Percentiles rank a stretch among this genome's conserved stretches.
Evolutionary conservation across 2,329 filamentous ascomycete genomes (phyloP).

Genomic region (Fulvia fulva): DNA sequence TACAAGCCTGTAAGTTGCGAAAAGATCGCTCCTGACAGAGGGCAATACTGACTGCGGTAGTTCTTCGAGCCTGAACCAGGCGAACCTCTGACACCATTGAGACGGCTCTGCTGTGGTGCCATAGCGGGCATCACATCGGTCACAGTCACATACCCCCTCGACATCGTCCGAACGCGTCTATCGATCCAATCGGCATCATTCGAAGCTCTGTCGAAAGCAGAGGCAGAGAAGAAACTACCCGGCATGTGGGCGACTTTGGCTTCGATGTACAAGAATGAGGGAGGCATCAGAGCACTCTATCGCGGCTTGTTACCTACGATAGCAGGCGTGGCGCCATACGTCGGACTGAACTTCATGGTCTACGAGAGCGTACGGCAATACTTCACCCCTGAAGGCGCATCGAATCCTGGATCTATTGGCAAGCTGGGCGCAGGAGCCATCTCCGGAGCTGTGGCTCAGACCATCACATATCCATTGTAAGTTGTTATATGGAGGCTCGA

Average conservation of each 20-base stretch:
- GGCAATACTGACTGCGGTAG: slow-evolving; percentile 33
- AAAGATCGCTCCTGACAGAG: too few relatives aligned
- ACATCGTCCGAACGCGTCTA: slow-evolving; percentile 91
- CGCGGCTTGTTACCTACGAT: slow-evolving; percentile 91
- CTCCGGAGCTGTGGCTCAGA: slow-evolving; percentile 94
- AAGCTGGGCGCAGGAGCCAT: slow-evolving; percentile 88
- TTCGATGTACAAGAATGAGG: slow-evolving; percentile 86
- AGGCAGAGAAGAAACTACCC: slow-evolving; percentile 60
- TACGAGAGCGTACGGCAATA: slow-evolving; percentile 85
- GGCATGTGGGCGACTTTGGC: slow-evolving; percentile 87
- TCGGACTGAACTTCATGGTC: slow-evolving; percentile 97
- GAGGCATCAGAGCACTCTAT: slow-evolving; percentile 81
- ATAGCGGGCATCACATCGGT: slow-evolving; percentile 93
- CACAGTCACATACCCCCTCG: slow-evolving; percentile 89
- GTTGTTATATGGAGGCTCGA: slow-evolving; percentile 33
- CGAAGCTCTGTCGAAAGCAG: slow-evolving; percentile 62
- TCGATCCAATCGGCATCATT: slow-evolving; percentile 99
- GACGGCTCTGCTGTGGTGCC: slow-evolving; percentile 83
- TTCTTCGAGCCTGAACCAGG: slow-evolving; percentile 75
- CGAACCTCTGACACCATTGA: slow-evolving; percentile 66
- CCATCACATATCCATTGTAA: slow-evolving; percentile 97
- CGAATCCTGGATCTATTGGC: slow-evolving; percentile 71
- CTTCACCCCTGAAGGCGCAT: slow-evolving; percentile 81
- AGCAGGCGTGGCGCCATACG: slow-evolving; percentile 92
- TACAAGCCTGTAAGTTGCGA: slow-evolving; percentile 74